Percentiles rank a stretch among this genome's conserved stretches.
These are phyloP conservation scores for Holtermanniella nyarrowii DNA, from an alignment of 768 basidiomycete genomes.

Conservation along the genomic window DNA sequence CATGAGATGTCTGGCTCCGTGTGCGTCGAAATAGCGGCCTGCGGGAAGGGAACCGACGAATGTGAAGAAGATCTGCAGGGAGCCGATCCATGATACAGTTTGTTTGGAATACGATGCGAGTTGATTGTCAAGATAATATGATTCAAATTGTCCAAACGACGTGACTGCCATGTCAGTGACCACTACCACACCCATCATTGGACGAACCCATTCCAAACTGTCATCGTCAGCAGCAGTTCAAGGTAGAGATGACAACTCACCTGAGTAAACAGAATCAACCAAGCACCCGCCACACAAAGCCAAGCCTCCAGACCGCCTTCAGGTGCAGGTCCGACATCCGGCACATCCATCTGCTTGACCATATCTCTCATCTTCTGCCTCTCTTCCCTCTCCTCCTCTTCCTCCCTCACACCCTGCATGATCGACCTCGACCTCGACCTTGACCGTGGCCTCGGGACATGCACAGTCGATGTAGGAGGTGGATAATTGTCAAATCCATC, in stretches of 20 bases:
- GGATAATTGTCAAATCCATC: constrained; percentile 29
- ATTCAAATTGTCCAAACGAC: constrained; percentile 30
- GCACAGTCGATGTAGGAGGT: constrained; percentile 4
- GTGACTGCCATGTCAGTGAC: constrained; percentile 17
- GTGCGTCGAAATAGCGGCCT: constrained; percentile 33
- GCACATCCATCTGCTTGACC: constrained; percentile 15
- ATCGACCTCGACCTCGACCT: constrained; percentile 5
- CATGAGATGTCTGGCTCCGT: constrained; percentile 22
- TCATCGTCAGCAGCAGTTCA: neutral
- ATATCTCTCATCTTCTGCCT: constrained; percentile 17
- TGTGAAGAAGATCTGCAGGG: constrained; percentile 20
- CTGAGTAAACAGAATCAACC: neutral
- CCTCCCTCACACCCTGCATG: neutral
- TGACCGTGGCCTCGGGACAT: constrained; percentile 6
- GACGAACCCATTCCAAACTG: neutral
- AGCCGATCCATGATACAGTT: constrained; percentile 31
- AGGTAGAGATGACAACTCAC: neutral
- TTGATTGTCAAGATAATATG: constrained; percentile 26
- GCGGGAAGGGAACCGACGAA: constrained; percentile 24
- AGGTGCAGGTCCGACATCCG: constrained; percentile 28
- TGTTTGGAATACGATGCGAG: constrained; percentile 17
- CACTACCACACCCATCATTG: neutral
- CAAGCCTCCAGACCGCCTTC: constrained; percentile 37
- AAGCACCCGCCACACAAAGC: constrained; percentile 27
- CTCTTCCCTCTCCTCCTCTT: constrained; percentile 10